Evolutionary conservation across 2,329 filamentous ascomycete genomes (phyloP), one percentile per base, ranked within the genome.

Genomic region (Didymella keratinophila): DNA sequence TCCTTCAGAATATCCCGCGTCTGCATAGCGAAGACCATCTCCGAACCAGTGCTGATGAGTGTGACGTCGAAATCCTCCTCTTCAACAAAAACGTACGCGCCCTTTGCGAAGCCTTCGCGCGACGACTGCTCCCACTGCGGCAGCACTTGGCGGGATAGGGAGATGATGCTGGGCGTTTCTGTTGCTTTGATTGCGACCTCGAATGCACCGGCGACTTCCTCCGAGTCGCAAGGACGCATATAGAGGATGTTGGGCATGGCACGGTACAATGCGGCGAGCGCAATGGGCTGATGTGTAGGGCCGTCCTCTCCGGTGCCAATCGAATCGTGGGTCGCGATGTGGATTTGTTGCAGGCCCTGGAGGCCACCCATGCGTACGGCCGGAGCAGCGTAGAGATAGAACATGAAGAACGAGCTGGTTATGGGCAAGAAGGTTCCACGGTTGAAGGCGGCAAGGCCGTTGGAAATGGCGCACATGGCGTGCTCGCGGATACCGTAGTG

Each of bases 351-450:
- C 32, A 36, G 16, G 4, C 32, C 32, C n/a, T 36, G 32, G 11
- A 36, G 32, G 32, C 16, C 32, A 36, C 32, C 32, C 32, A 36
- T 36, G 3, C 32, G 32, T 36, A 36, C 32, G 16, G 32, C 32
- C 0, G 84, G 81, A 0, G 85, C 85, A 20, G 84, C 84, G 59
- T 84, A 82, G 16, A 56, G 25, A 21, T 56, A 56, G 36, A 56
- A 87, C 83, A 87, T 87, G 77, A 87, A 86, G 75, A 87, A 87
- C 7, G 80, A 81, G 0, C 82, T 81, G 0, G 85, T 87, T 41
- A 86, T 73, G 0, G 85, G 84, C 9, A 87, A 72, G 62, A 87
- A 81, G 0, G 83, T 84, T 5, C 57, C 36, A 14, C 47, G 56
- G 28, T 57, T 43, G 36, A 55, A 64, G 12, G 86, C 86, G 0